Percentiles rank a stretch among this genome's conserved stretches.
phyloP scores from a whole-genome alignment of 495 filamentous ascomycete species.

The Xylaria scruposa region DNA sequence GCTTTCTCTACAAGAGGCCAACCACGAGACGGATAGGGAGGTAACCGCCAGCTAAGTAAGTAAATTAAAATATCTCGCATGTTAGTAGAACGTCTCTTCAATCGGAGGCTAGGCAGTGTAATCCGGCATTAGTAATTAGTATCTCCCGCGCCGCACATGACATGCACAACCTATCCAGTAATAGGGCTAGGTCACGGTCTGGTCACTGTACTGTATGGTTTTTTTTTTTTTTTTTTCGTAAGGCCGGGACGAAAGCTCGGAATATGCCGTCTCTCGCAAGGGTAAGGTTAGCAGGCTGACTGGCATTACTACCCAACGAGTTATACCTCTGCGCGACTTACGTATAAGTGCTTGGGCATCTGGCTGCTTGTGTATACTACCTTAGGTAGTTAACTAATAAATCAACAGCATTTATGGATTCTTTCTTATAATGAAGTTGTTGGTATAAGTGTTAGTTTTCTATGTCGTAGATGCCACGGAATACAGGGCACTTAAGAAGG shows the following conservation, averaged over 20 bases:
- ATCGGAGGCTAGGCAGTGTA: not conserved
- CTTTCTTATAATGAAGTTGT: too few relatives aligned
- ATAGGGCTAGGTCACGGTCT: too few relatives aligned
- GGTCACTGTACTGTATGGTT: not conserved
- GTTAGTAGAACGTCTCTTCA: not conserved
- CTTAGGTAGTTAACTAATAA: too few relatives aligned
- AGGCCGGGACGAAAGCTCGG: not conserved
- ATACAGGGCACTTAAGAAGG: too few relatives aligned
- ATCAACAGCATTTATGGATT: too few relatives aligned
- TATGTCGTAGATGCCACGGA: too few relatives aligned
- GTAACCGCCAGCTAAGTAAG: not conserved
- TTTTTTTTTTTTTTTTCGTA: not conserved
- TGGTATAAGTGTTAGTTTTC: too few relatives aligned
- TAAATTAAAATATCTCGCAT: not conserved
- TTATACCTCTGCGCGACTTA: too few relatives aligned
- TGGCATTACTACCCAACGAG: not conserved
- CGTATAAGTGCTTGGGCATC: too few relatives aligned
- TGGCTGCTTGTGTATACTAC: too few relatives aligned
- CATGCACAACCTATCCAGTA: too few relatives aligned
- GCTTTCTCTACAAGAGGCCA: too few relatives aligned
- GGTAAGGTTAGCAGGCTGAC: not conserved
- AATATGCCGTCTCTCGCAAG: slow-evolving; percentile 1
- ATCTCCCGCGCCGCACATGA: not conserved
- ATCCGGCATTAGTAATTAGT: slow-evolving; percentile 17
- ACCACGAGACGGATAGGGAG: not conserved